Evolutionary conservation across 345 rosid genomes (phyloP).

Genomic region (Diplotaxis tenuifolia): DNA sequence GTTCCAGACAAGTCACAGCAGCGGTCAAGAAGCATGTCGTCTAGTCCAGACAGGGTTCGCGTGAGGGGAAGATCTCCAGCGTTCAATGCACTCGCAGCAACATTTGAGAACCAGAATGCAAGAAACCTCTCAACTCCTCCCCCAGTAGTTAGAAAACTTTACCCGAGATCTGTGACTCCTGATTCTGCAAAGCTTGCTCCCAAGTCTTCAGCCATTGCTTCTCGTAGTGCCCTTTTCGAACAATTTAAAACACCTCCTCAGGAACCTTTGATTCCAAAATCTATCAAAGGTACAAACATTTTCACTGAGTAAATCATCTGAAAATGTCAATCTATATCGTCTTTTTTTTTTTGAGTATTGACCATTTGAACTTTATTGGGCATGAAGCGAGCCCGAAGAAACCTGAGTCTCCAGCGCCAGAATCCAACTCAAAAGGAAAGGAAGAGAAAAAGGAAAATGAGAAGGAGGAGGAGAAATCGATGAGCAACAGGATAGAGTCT

Average conservation of each 20-base stretch:
- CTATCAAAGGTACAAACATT: constrained; percentile 57
- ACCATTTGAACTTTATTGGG: neutral
- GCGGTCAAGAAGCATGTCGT: constrained; percentile 40
- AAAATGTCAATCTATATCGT: neutral
- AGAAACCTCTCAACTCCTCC: constrained; percentile 44
- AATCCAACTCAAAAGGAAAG: constrained; percentile 46
- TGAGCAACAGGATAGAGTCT: constrained; percentile 73
- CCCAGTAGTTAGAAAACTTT: constrained; percentile 62
- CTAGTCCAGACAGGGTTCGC: constrained; percentile 43
- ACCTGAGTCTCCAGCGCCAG: constrained; percentile 44
- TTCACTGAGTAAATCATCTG: neutral
- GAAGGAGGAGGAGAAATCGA: constrained; percentile 44
- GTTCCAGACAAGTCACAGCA: constrained; percentile 42
- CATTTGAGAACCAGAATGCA: constrained; percentile 40
- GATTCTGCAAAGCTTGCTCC: constrained; percentile 61
- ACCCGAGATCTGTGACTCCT: constrained; percentile 85
- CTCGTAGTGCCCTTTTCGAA: constrained; percentile 69
- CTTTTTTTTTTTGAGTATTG: neutral
- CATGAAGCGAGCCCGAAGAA: constrained; percentile 50
- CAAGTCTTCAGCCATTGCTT: constrained; percentile 70
- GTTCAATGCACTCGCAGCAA: constrained; percentile 43
- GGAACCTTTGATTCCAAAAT: constrained; percentile 64
- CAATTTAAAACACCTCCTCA: constrained; percentile 60
- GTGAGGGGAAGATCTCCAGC: constrained; percentile 41
- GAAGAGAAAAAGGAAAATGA: constrained; percentile 30